A percentile compares a stretch with the other conserved stretches of the same genome.
Evolutionary conservation across 768 basidiomycete genomes (phyloP).

Genomic region (Fomitopsis serialis): DNA sequence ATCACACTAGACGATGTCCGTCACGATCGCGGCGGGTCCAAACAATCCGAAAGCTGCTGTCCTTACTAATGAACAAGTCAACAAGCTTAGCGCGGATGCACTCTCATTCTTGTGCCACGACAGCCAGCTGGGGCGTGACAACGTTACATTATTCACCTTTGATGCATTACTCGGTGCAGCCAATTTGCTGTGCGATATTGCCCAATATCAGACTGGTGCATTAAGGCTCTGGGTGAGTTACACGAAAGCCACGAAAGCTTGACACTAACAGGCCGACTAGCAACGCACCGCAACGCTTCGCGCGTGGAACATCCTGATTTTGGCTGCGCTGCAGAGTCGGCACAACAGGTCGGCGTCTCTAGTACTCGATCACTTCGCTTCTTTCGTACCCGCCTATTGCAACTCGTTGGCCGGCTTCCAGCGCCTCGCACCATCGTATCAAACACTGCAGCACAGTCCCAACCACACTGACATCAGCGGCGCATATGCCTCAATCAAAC

Average conservation of each 20-base stretch:
- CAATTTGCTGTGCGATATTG: constrained; percentile 46
- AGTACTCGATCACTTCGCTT: constrained; percentile 45
- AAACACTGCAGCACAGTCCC: constrained; percentile 29
- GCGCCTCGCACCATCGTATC: constrained; percentile 25
- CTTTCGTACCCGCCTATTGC: constrained; percentile 45
- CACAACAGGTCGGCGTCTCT: constrained; percentile 30
- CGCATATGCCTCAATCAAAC: constrained; percentile 61
- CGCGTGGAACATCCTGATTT: constrained; percentile 59
- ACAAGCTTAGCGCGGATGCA: constrained; percentile 43
- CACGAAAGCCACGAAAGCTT: too few relatives aligned
- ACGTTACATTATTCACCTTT: constrained; percentile 47
- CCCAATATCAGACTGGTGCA: constrained; percentile 37
- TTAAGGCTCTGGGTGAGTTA: constrained; percentile 28
- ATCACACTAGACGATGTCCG: constrained; percentile 6
- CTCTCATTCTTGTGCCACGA: constrained; percentile 50
- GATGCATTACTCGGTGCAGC: constrained; percentile 45
- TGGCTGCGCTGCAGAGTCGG: constrained; percentile 44
- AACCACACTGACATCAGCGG: constrained; percentile 60
- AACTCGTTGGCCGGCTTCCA: constrained; percentile 34
- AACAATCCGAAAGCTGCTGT: constrained; percentile 2
- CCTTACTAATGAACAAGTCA: constrained; percentile 29
- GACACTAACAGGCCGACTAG: too few relatives aligned
- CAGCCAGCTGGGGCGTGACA: constrained; percentile 32
- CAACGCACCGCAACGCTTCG: constrained; percentile 28
- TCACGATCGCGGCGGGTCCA: neutral